Percentiles rank a stretch among this genome's conserved stretches.
Evolutionary conservation across 371 early-diverging fungal species (phyloP).

Genomic region (Capillidium heterosporum): DNA sequence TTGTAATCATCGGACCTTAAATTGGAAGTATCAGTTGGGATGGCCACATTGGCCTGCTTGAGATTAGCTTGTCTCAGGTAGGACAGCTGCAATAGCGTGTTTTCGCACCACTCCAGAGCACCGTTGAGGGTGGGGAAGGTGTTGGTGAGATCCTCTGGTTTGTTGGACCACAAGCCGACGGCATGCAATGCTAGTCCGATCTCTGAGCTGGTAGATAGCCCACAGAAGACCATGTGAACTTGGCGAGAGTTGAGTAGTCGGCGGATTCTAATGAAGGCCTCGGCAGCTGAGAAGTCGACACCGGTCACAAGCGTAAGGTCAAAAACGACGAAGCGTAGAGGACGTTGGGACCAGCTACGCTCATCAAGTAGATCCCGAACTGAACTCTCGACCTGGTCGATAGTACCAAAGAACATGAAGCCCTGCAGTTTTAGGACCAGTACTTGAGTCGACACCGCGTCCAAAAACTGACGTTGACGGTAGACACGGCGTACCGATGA

Average conservation of each 20-base stretch:
- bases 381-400: conserved; percentile 60
- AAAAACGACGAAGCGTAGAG: conserved; percentile 65
- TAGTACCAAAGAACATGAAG: conserved; percentile 87
- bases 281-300: conserved; percentile 85
- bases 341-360: conserved; percentile 42
- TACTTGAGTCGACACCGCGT: conserved; percentile 63
- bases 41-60: background rate
- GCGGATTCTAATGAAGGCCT: conserved; percentile 75
- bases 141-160: conserved; percentile 26
- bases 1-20: background rate
- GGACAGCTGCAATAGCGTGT: conserved; percentile 51
- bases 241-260: conserved; percentile 44
- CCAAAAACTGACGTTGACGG: conserved; percentile 67
- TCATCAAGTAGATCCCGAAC: conserved; percentile 32
- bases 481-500: conserved; percentile 78
- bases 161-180: conserved; percentile 50
- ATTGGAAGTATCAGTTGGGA: background rate
- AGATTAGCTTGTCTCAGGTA: conserved; percentile 23
- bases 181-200: conserved; percentile 51
- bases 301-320: conserved; percentile 81
- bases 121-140: conserved; percentile 61
- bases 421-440: conserved; percentile 80
- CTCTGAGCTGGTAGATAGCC: conserved; percentile 37
- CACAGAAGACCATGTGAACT: conserved; percentile 69
- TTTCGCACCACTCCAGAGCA: conserved; percentile 93